Evolutionary conservation across 495 filamentous ascomycete genomes (phyloP), one percentile per base, ranked within the genome.

Genomic region (Tirmania nivea): DNA sequence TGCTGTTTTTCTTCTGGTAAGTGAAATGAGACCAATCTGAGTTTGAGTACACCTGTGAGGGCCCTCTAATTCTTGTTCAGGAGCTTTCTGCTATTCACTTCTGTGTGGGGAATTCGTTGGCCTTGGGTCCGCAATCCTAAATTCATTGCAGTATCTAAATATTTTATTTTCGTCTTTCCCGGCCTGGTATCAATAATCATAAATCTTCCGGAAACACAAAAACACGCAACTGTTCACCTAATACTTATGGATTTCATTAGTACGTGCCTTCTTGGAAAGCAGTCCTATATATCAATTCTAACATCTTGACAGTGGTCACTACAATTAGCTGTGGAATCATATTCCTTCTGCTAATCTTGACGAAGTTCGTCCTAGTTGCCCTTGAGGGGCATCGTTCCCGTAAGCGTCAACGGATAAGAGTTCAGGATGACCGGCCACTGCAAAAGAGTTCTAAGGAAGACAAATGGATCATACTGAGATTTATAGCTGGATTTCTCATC

Each of bases 1-100:
- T 61, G 16, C 48, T 61, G 5, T 61, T 61, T 59, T 58, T 61
- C 36, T 61, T 61, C 35, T 61, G 59, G 48, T 49, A 49, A 19
- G 48, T 49, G 10, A n/a, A n/a, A n/a, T n/a, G n/a, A n/a, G n/a
- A n/a, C n/a, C n/a, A n/a, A n/a, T n/a, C n/a, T n/a, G n/a, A n/a
- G n/a, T n/a, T n/a, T n/a, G n/a, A n/a, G n/a, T n/a, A n/a, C n/a
- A n/a, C n/a, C n/a, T n/a, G n/a, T n/a, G n/a, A n/a, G n/a, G n/a
- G n/a, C n/a, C n/a, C n/a, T n/a, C n/a, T n/a, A n/a, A n/a, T n/a
- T n/a, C n/a, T n/a, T n/a, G 14, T 50, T 12, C 25, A 50, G 48
- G 59, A 62, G 59, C 35, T 19, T 62, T 0, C 57, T 62, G 52
- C 52, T 62, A 1, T 62, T 57, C 49, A 21, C 58, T 16, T 62